Base-by-base conservation (phyloP, 169 alveolate species). In the Sarcocystis neurona region DNA sequence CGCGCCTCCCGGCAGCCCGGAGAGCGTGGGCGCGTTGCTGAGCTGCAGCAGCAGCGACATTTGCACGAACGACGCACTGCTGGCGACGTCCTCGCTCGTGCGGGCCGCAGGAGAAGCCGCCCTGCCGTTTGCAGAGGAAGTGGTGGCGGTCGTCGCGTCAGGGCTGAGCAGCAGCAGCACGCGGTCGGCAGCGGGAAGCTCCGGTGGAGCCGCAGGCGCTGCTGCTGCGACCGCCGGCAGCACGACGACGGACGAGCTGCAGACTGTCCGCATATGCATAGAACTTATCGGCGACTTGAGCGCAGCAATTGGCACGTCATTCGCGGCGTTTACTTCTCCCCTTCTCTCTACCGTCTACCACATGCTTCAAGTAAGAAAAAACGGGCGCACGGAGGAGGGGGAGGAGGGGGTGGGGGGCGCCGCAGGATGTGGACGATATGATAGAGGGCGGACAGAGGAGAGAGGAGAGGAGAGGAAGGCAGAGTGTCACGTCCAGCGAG, bases 251-350 rank as follows among this genome's bases (percentile, higher is more conserved):
- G 91, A 87, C 47, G 91, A 87, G 87, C 72, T 87, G 66, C 92
- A 89, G 91, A 87, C 89, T 48, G 88, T 84, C 58, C 88, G 94
- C 70, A 95, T 96, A 41, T 94, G 97, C 84, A 90, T 94, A 44
- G 98, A 95, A 84, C 92, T 96, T 93, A 92, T 95, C 47, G 94
- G 97, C 48, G 98, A 96, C 89, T 87, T 96, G 74, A 91, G 96
- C 77, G 93, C 96, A 5, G 95, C 95, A 8, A 78, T 95, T 89
- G 96, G 95, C 27, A 53, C 91, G 70, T 92, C 91, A 53, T 90
- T 93, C 44, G 92, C 80, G 63, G 90, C 94, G 48, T 93, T 87
- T 92, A 30, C 85, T 37, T 85, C 53, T 32, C 82, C 92, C 46
- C 74, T 91, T 23, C 82, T 91, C 34, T 70, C 75, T 32, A 41